These are phyloP conservation scores for Ogataea thermomethanolica DNA, from an alignment of 805 yeast genomes.

Conservation along the genomic window DNA sequence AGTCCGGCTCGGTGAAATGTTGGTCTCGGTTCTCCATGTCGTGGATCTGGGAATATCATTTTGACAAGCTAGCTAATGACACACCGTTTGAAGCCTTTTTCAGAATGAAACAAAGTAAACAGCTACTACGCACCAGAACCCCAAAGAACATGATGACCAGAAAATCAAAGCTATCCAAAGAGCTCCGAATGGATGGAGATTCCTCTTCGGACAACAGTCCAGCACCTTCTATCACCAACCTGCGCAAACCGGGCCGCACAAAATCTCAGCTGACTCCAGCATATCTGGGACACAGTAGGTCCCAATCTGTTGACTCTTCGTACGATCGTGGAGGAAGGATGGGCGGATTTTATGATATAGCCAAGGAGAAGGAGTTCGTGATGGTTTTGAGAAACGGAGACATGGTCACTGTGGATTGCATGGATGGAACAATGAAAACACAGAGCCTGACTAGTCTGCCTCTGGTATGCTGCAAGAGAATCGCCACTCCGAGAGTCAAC, in stretches of 20 bases:
- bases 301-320: conserved; percentile 33
- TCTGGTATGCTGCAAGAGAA: conserved; percentile 50
- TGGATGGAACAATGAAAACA: conserved; percentile 41
- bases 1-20: conserved; percentile 51
- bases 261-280: conserved; percentile 2
- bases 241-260: conserved; percentile 7
- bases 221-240: neutral
- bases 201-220: conserved; percentile 1
- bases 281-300: conserved; percentile 15
- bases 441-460: conserved; percentile 31
- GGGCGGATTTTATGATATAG: conserved; percentile 25
- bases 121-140: conserved; percentile 34
- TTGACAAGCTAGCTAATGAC: conserved; percentile 36
- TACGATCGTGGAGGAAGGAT: conserved; percentile 28
- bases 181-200: conserved; percentile 7
- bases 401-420: conserved; percentile 46
- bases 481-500: conserved; percentile 69
- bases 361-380: conserved; percentile 43
- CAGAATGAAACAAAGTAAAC: conserved; percentile 47
- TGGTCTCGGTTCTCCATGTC: conserved; percentile 54
- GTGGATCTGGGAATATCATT: conserved; percentile 53
- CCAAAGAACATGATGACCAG: conserved; percentile 18
- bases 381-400: conserved; percentile 51
- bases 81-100: conserved; percentile 57
- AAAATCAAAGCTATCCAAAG: conserved; percentile 14